These are phyloP conservation scores for Mycena kentingensis DNA, from an alignment of 768 basidiomycete species.

Conservation along the genomic window DNA sequence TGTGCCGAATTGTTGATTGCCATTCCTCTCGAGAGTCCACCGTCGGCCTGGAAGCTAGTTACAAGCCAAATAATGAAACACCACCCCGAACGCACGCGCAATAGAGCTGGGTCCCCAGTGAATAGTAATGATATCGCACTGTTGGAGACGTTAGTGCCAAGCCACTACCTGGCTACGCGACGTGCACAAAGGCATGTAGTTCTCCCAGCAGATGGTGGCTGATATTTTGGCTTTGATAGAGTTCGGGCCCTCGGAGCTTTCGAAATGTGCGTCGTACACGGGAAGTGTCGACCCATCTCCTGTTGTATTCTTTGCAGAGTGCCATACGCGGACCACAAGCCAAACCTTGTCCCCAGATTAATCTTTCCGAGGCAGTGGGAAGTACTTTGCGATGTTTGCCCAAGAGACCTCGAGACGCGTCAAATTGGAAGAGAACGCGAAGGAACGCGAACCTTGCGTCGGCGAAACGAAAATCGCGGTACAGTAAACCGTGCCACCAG, in stretches of 20 bases:
- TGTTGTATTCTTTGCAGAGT: too few relatives aligned
- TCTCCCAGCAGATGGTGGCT: slow-evolving; percentile 68
- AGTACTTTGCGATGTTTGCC: slow-evolving; percentile 66
- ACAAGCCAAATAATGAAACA: neutral
- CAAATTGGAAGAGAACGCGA: slow-evolving; percentile 9
- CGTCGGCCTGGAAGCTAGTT: slow-evolving; percentile 40
- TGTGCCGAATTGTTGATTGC: slow-evolving; percentile 60
- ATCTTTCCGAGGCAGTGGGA: slow-evolving; percentile 60
- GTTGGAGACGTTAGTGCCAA: neutral
- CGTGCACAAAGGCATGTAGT: slow-evolving; percentile 67
- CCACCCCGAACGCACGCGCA: slow-evolving; percentile 43
- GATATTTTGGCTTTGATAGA: slow-evolving; percentile 48
- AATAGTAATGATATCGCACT: slow-evolving; percentile 65
- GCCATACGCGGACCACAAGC: too few relatives aligned
- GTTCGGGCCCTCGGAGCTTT: slow-evolving; percentile 16
- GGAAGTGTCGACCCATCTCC: slow-evolving; percentile 57
- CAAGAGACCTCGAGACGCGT: slow-evolving; percentile 52
- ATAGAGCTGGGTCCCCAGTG: slow-evolving; percentile 59
- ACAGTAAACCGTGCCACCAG: slow-evolving; percentile 65
- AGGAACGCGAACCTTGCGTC: neutral
- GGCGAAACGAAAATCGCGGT: slow-evolving; percentile 51
- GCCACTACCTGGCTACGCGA: slow-evolving; percentile 5
- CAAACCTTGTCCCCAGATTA: slow-evolving; percentile 68
- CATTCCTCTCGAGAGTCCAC: slow-evolving; percentile 61
- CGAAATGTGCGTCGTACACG: slow-evolving; percentile 46